Base-by-base conservation (phyloP, 139 green algal species). In the Zygnema circumcarinatum region DNA sequence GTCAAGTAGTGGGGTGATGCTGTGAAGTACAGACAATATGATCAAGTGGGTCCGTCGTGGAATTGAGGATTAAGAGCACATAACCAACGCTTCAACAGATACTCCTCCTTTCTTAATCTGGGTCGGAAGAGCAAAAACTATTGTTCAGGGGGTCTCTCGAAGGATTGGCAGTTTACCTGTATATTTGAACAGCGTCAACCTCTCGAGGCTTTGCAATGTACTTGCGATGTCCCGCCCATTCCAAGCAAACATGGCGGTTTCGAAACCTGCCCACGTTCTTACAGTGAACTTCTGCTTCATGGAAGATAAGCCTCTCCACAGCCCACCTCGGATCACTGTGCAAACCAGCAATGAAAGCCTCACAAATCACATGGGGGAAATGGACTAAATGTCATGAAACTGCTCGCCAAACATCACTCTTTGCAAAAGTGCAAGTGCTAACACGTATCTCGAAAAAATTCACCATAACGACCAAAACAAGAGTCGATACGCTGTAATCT, bases 181-280 rank as follows among this genome's bases (percentile, higher is more conserved):
- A 52, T n/a, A 83, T 83, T 52, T 83, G 76, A 3, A 83, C 47
- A 7, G 69, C 76, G 3, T 83, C 22, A 1, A 36, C 33, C n/a
- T 32, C 36, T 2, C 76, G 16, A 7, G 76, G 76, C 7, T 83
- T 72, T 2, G 69, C 35, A 47, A 83, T 52, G 36, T 83, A 83
- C 39, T 83, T 83, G 39, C 76, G 76, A 52, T 83, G 76, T 47
- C 76, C 76, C 32, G 68, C 76, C 35, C 36, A 83, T 52, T 83
- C 69, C 47, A 83, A 52, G 38, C 76, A 83, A n/a, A 74, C 36
- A 7, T 83, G 47, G 39, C 76, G 76, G 40, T 36, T 83, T 47
- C 39, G 7, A 29, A 67, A 79, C 21, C 22, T 31, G 76, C 32
- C 69, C 31, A 52, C 31, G 22, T 83, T 36, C 76, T 83, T 83